phyloP scores from a whole-genome alignment of 257 asterid genomes.

The Orobanche coerulescens region DNA sequence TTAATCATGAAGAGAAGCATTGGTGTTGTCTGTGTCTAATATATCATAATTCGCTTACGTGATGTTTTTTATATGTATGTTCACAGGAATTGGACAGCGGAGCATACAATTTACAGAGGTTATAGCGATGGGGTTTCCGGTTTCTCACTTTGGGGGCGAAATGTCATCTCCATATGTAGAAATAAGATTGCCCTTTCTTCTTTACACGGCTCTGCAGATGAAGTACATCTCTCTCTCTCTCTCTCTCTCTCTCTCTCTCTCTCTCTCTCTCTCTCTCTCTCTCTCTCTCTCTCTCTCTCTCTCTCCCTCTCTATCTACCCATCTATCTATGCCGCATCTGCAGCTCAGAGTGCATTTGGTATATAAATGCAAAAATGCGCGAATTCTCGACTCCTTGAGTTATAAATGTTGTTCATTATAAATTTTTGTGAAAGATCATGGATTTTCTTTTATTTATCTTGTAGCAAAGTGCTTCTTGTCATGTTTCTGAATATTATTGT shows the following conservation, averaged over 20 bases:
- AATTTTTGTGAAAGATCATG: too few species aligned
- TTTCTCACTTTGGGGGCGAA: constrained; percentile 88
- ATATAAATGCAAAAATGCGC: too few species aligned
- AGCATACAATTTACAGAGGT: constrained; percentile 57
- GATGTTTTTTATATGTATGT: constrained; percentile 14
- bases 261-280: too few species aligned
- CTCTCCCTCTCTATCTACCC: too few species aligned
- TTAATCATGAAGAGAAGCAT: neutral
- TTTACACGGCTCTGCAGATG: constrained; percentile 52
- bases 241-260: neutral
- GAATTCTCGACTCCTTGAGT: too few species aligned
- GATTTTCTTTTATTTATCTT: neutral
- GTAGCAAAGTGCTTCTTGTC: neutral
- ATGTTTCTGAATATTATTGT: neutral
- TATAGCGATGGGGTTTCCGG: constrained; percentile 73
- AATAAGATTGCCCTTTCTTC: constrained; percentile 76
- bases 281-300: too few species aligned
- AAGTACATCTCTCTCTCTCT: constrained; percentile 39
- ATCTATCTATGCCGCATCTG: too few species aligned
- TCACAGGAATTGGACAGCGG: constrained; percentile 70
- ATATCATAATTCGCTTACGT: constrained; percentile 11
- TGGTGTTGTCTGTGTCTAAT: neutral
- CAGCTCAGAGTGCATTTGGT: too few species aligned
- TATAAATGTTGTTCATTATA: too few species aligned
- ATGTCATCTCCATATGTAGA: constrained; percentile 75